A percentile compares a stretch with the other conserved stretches of the same genome.
Conservation (phyloP, 164 flowering plant species). For the Pachysandra terminalis region DNA sequence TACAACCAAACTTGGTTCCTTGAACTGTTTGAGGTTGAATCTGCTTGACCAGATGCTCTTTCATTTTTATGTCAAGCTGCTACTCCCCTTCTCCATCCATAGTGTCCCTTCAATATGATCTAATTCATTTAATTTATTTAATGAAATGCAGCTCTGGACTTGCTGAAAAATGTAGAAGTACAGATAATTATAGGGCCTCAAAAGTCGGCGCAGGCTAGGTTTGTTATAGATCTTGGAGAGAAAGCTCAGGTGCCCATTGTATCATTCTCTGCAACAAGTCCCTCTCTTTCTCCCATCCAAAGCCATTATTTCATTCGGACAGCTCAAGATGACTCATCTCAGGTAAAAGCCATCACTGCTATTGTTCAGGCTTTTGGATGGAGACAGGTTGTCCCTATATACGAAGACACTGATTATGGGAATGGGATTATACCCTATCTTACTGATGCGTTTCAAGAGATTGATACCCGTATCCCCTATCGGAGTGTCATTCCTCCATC, state of each 20-base stretch:
- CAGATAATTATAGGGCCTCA: constrained; percentile 34
- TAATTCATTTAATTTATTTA: background rate
- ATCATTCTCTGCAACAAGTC: constrained; percentile 38
- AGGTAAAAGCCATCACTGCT: constrained; percentile 26
- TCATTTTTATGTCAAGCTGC: too few relatives aligned
- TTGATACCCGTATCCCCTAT: constrained; percentile 23
- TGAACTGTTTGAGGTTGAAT: too few relatives aligned
- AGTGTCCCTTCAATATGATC: background rate
- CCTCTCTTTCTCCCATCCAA: constrained; percentile 20
- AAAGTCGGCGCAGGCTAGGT: constrained; percentile 19
- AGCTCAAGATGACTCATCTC: constrained; percentile 29
- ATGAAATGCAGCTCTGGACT: constrained; percentile 28
- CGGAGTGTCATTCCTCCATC: constrained; percentile 24
- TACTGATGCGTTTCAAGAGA: constrained; percentile 24
- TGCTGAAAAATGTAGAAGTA: constrained; percentile 25
- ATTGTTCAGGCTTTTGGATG: constrained; percentile 28
- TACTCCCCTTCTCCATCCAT: too few relatives aligned
- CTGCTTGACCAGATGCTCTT: too few relatives aligned
- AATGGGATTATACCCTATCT: constrained; percentile 24
- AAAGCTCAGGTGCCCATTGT: constrained; percentile 38
- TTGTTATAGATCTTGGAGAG: constrained; percentile 24
- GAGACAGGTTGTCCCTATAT: constrained; percentile 30
- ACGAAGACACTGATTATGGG: constrained; percentile 28
- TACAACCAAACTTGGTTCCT: too few relatives aligned
- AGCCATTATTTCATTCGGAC: constrained; percentile 33